These are phyloP conservation scores for Botryococcus braunii DNA, from an alignment of 163 green algal genomes.

Conservation along the genomic window DNA sequence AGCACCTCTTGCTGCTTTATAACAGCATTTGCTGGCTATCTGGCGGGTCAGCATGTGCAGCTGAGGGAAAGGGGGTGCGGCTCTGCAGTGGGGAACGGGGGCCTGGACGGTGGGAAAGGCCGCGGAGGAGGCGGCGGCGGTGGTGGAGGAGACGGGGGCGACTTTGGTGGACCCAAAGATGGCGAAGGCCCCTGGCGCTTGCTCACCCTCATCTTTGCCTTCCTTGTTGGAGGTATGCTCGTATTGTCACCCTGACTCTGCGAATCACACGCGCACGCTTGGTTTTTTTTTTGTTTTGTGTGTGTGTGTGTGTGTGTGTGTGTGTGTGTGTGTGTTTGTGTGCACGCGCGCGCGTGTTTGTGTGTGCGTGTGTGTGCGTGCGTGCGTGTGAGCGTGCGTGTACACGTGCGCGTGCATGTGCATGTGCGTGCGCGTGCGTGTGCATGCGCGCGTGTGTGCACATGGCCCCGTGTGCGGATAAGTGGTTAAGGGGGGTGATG, in stretches of 20 bases:
- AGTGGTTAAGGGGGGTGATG: too few relatives aligned
- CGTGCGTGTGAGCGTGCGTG: not conserved
- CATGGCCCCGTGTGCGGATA: too few relatives aligned
- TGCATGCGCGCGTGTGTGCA: too few relatives aligned
- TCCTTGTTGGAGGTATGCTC: not conserved
- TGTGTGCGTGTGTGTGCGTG: not conserved
- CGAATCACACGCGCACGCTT: too few relatives aligned
- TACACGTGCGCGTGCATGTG: too few relatives aligned
- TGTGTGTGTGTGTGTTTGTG: not conserved
- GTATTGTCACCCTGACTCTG: not conserved
- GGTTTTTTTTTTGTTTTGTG: too few relatives aligned
- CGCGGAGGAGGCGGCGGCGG: not conserved
- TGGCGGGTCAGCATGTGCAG: too few relatives aligned
- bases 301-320: too few relatives aligned
- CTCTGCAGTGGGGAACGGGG: not conserved
- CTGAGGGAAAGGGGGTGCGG: too few relatives aligned
- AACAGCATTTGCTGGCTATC: too few relatives aligned
- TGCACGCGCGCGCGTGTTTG: not conserved
- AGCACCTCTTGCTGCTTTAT: too few relatives aligned
- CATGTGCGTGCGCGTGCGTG: too few relatives aligned
- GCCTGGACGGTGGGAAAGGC: not conserved
- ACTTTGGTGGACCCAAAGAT: not conserved
- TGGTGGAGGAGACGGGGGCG: not conserved
- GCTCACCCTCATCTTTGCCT: conserved; percentile 6
- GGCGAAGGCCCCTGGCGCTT: not conserved